Evolutionary conservation across 2,329 filamentous ascomycete species (phyloP), one percentile per base, ranked within the genome.

Genomic region (Colletotrichum tanaceti): DNA sequence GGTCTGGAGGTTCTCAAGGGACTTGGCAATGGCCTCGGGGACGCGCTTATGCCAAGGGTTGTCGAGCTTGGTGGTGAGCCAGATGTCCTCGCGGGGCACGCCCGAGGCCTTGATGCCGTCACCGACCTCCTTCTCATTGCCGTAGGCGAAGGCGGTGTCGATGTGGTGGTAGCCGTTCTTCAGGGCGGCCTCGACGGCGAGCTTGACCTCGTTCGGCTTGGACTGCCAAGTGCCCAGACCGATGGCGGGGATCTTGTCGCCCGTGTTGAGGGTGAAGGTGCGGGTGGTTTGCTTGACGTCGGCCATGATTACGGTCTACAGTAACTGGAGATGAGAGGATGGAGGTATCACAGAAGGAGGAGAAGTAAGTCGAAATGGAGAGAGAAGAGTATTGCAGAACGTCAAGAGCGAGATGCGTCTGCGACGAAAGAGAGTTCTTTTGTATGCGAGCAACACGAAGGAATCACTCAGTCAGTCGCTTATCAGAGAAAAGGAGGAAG

Each of bases 221-320:
- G 91, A 93, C 76, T 93, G 91, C 91, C 92, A 94, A 64, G 92
- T 94, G 65, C 92, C 92, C 53, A 94, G 85, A 70, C 91, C 92
- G 72, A 94, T 80, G 73, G 90, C 89, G 65, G 91, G 91, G 70
- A 96, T 96, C 81, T 92, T 90, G 78, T 87, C 90, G 68, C 93
- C 92, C 62, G 89, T 90, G 82, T 93, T 92, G 78, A 93, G 87
- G 73, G 87, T 89, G 77, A 90, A 91, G 75, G 88, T 86, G 75
- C 85, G 85, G 70, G 65, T 20, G 65, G 65, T 71, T 47, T 71
- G 69, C 63, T 63, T 68, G 14, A 55, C 62, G 50, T 55, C 68
- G 41, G 65, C 49, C 69, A 71, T 71, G 32, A 39, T 63, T 54
- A 20, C 11, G 20, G 38, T 22, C 35, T 44, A 46, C 22, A 13